Percentiles rank a stretch among this genome's conserved stretches.
Evolutionary conservation across 495 filamentous ascomycete species (phyloP).

Genomic region (Bathelium albidoporum): DNA sequence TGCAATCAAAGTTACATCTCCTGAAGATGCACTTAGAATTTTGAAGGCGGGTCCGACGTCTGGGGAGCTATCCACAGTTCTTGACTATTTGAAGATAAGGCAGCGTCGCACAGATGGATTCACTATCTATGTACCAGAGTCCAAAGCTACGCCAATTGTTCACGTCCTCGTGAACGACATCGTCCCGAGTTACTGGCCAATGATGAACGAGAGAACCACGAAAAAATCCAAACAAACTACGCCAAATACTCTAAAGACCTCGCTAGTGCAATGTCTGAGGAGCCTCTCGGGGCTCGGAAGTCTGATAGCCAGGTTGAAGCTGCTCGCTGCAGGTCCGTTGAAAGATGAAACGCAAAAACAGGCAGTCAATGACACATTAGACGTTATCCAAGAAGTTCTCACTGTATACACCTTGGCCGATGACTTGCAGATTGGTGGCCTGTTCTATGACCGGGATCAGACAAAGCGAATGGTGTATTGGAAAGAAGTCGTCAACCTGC

Average conservation of each 20-base stretch:
- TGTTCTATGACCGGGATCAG: slow-evolving; percentile 25
- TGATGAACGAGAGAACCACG: background rate
- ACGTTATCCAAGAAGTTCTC: slow-evolving; percentile 46
- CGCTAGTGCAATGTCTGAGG: slow-evolving; percentile 56
- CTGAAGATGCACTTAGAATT: slow-evolving; percentile 50
- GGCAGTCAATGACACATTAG: slow-evolving; percentile 32
- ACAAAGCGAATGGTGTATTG: slow-evolving; percentile 44
- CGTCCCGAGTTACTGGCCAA: slow-evolving; percentile 68
- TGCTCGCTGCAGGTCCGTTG: slow-evolving; percentile 22
- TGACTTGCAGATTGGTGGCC: slow-evolving; percentile 44
- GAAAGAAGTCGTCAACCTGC: slow-evolving; percentile 55
- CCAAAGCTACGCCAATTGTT: slow-evolving; percentile 58
- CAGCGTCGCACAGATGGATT: slow-evolving; percentile 32
- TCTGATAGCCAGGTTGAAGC: slow-evolving; percentile 50
- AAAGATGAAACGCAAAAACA: slow-evolving; percentile 19
- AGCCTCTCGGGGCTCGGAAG: slow-evolving; percentile 66
- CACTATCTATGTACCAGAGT: slow-evolving; percentile 51
- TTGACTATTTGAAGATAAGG: slow-evolving; percentile 44
- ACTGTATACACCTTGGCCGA: slow-evolving; percentile 42
- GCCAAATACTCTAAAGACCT: background rate
- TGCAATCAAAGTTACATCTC: slow-evolving; percentile 24
- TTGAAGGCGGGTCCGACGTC: slow-evolving; percentile 57
- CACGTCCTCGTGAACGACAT: slow-evolving; percentile 57
- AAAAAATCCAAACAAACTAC: background rate
- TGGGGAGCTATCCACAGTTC: slow-evolving; percentile 41